These are phyloP conservation scores for Peronospora farinosa DNA, from an alignment of 352 stramenopile genomes.

Conservation along the genomic window DNA sequence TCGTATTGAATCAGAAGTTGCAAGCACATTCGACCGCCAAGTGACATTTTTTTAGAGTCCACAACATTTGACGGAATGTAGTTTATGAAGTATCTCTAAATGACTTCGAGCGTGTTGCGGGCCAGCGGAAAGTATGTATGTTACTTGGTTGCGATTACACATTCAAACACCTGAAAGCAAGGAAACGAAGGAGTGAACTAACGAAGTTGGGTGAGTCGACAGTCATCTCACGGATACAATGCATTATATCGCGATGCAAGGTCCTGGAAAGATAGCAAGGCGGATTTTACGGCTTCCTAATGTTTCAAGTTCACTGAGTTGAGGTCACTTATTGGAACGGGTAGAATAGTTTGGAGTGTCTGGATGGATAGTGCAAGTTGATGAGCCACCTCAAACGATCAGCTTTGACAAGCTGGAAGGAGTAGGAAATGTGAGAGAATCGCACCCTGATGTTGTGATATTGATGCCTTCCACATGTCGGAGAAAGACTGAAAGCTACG, in stretches of 20 bases:
- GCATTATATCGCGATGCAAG: conserved; percentile 27
- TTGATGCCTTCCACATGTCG: conserved; percentile 6
- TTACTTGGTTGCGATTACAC: conserved; percentile 39
- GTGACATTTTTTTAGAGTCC: conserved; percentile 34
- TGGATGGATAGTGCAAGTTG: conserved; percentile 18
- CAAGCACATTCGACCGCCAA: no score
- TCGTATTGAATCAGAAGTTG: conserved; percentile 11
- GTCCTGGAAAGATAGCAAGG: conserved; percentile 6
- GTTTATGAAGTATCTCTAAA: conserved; percentile 36
- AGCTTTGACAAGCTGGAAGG: conserved; percentile 14
- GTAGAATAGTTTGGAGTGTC: conserved; percentile 5
- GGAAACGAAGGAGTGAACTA: conserved; percentile 18
- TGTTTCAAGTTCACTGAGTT: conserved; percentile 40
- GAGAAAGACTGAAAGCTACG: conserved; percentile 24
- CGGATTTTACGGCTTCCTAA: conserved; percentile 47
- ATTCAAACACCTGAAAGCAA: conserved; percentile 20
- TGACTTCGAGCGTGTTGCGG: conserved; percentile 22
- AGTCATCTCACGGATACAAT: conserved; percentile 46
- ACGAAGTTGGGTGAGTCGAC: conserved; percentile 32
- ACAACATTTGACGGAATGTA: conserved; percentile 31
- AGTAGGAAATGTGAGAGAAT: background rate
- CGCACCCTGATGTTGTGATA: background rate
- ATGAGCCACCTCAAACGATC: conserved; percentile 11
- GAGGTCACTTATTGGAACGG: conserved; percentile 21
- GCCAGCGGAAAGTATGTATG: conserved; percentile 5